Conservation (phyloP, 192 early-diverging fungal genomes). For the Backusella macrospora region DNA sequence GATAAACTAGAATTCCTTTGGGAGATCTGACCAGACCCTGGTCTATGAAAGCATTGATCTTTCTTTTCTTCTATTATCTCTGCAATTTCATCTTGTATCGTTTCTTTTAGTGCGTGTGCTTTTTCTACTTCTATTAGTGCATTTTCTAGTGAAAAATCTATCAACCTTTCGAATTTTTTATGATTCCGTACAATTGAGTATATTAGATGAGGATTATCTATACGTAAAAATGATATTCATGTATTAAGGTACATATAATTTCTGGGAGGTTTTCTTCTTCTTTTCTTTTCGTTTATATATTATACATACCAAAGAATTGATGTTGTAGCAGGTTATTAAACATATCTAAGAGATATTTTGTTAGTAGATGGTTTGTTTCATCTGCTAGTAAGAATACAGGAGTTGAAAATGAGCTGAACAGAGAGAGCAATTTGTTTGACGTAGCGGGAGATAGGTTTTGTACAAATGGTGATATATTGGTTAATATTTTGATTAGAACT, state of each 20-base stretch:
- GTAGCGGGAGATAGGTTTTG: constrained; percentile 74
- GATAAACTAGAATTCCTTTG: constrained; percentile 1
- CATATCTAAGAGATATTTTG: constrained; percentile 77
- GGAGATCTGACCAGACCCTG: background rate
- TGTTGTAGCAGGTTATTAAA: constrained; percentile 85
- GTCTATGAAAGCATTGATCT: background rate
- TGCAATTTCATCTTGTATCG: background rate
- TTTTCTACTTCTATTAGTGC: constrained; percentile 63
- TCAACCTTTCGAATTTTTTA: constrained; percentile 67
- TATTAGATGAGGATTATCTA: constrained; percentile 78
- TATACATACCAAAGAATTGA: constrained; percentile 64
- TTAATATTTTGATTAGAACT: constrained; percentile 70
- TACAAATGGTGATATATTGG: constrained; percentile 81
- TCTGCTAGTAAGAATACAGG: constrained; percentile 81
- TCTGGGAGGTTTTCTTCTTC: no score
- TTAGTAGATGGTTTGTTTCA: constrained; percentile 70
- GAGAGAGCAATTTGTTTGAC: constrained; percentile 69
- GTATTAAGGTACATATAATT: background rate
- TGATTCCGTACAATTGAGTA: constrained; percentile 79
- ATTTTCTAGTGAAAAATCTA: constrained; percentile 65
- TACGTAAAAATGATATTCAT: background rate
- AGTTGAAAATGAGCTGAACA: constrained; percentile 78
- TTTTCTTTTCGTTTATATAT: background rate
- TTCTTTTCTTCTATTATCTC: background rate
- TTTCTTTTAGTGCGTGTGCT: constrained; percentile 34